These are phyloP conservation scores for Tricharina praecox DNA, from an alignment of 495 filamentous ascomycete species.

Conservation along the genomic window DNA sequence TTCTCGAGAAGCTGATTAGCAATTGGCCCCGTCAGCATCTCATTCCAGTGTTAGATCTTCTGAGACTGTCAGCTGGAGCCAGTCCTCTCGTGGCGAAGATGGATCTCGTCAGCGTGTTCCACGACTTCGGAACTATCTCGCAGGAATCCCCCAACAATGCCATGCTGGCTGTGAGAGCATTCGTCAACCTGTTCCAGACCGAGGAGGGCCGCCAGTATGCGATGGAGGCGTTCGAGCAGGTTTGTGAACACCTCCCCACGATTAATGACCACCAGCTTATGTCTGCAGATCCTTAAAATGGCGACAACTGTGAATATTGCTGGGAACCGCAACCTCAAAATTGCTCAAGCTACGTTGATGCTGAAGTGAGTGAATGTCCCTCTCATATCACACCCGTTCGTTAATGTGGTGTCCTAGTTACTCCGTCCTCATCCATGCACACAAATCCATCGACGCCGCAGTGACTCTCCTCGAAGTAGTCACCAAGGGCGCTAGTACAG, in stretches of 20 bases:
- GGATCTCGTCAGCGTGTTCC: slow-evolving; percentile 44
- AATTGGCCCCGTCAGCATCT: slow-evolving; percentile 61
- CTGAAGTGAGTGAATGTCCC: slow-evolving; percentile 52
- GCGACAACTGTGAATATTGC: slow-evolving; percentile 30
- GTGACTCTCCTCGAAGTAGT: slow-evolving; percentile 47
- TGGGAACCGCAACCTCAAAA: slow-evolving; percentile 61
- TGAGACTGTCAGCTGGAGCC: slow-evolving; percentile 59
- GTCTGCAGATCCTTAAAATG: slow-evolving; percentile 15
- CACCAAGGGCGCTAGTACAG: slow-evolving; percentile 40
- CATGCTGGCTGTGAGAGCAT: slow-evolving; percentile 67
- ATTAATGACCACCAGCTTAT: slow-evolving; percentile 2
- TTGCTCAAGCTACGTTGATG: slow-evolving; percentile 65
- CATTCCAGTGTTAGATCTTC: slow-evolving; percentile 68
- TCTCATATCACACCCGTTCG: not conserved
- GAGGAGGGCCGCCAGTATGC: slow-evolving; percentile 42
- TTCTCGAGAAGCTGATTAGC: slow-evolving; percentile 50
- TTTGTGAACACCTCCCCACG: too few species aligned
- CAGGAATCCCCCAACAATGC: slow-evolving; percentile 47
- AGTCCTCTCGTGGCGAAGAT: slow-evolving; percentile 40
- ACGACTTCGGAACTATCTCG: slow-evolving; percentile 31
- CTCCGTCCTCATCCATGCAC: slow-evolving; percentile 25
- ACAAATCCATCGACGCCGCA: slow-evolving; percentile 37
- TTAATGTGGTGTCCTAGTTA: slow-evolving; percentile 11
- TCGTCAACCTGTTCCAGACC: slow-evolving; percentile 78
- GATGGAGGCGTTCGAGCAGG: slow-evolving; percentile 14